Evolutionary conservation across 768 basidiomycete genomes (phyloP), one percentile per base, ranked within the genome.

Genomic region (Mycena latifolia): DNA sequence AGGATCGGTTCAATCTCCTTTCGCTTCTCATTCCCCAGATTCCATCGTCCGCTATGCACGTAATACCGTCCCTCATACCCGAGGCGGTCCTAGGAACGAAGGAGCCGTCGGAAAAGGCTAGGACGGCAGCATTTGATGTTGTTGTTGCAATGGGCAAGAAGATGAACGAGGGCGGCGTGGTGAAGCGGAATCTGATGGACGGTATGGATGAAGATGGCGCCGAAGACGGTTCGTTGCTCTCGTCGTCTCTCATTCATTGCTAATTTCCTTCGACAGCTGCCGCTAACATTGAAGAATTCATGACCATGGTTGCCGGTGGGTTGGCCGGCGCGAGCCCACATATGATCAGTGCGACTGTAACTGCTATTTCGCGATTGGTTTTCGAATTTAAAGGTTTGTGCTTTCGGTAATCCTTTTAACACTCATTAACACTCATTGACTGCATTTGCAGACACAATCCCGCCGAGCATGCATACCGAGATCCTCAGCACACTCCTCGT

Each of bases 261-360:
- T 66, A 10, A 12, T n/a, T 29, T 55, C 43, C 54, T 51, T 60
- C 29, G 53, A 12, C 50, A 80, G 93, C 88, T 56, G 79, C 80
- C 56, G 96, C 95, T 0, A 93, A 77, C 72, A 85, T 96, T 48
- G 90, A 95, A 71, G 98, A 99, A 76, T 99, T 93, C 76, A 84
- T 99, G 81, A 99, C 93, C 4, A 99, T 99, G 96, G 83, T 98
- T 29, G 94, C 94, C 39, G 96, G 95, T 70, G 98, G 98, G 62
- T 80, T 99, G 51, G 96, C 95, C 11, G 96, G 95, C 24, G 91
- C 93, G 17, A 93, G 89, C 14, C 96, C 97, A 0, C 98, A 99
- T 75, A 99, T 98, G 95, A 97, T 99, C 76, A 97, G 96, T 74
- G 98, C 98, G 2, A 94, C 95, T 1, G 89, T 99, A 56, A 98